Conservation (phyloP, 2,329 filamentous ascomycete genomes). For the Fusarium sambucinum region DNA sequence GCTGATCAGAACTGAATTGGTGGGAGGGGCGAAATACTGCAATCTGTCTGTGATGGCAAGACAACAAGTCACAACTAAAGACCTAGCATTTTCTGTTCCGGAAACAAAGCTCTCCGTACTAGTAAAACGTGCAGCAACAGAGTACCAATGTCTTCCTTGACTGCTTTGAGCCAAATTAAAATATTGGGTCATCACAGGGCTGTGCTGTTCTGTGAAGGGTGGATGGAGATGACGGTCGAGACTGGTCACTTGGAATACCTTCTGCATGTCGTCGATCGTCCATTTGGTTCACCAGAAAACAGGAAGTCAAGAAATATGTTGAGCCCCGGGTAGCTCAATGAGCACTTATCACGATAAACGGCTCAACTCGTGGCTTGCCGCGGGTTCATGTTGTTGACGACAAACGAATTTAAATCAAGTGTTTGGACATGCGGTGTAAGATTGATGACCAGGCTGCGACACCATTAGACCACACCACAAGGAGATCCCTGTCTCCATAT, state of each 20-base stretch:
- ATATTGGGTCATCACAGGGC: constrained; percentile 11
- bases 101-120: not conserved
- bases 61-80: not conserved
- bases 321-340: not conserved
- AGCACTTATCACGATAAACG: not conserved
- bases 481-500: constrained; percentile 3
- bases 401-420: constrained; percentile 1
- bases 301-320: not conserved
- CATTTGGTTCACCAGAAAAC: not conserved
- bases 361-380: not conserved
- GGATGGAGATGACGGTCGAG: not conserved
- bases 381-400: not conserved
- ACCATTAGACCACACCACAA: not conserved
- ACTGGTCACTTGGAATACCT: not conserved
- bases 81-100: not conserved
- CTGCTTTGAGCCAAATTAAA: not conserved
- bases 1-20: not conserved
- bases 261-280: not conserved
- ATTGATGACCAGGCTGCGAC: not conserved
- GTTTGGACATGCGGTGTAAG: constrained; percentile 1
- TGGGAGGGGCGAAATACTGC: not conserved
- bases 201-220: constrained; percentile 12
- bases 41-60: constrained; percentile 5
- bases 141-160: not conserved
- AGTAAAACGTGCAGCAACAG: constrained; percentile 2